Evolutionary conservation across 108 stramenopile genomes (phyloP).

Genomic region (Aureococcus anophagefferens): DNA sequence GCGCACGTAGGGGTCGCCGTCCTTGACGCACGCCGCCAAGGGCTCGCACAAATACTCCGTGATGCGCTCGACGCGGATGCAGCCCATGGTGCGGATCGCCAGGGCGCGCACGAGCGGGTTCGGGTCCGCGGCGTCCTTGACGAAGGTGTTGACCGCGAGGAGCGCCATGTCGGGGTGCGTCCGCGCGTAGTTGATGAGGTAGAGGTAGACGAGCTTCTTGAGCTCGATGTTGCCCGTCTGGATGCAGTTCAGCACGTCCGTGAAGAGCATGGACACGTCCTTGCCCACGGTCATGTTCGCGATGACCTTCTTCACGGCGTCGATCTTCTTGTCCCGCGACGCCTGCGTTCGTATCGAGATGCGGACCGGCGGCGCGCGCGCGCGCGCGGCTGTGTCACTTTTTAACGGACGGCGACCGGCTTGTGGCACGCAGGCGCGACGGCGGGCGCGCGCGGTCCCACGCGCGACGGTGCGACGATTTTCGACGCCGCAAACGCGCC

Average conservation of each 20-base stretch:
- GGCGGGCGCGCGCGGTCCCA: too few relatives aligned
- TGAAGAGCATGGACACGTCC: constrained; percentile 92
- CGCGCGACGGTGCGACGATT: too few relatives aligned
- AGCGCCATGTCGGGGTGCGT: constrained; percentile 93
- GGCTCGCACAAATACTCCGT: constrained; percentile 98
- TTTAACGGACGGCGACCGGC: too few relatives aligned
- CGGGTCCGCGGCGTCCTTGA: constrained; percentile 91
- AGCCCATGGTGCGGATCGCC: constrained; percentile 99
- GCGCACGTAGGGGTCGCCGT: constrained; percentile 95
- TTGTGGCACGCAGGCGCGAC: too few relatives aligned
- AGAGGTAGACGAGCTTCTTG: constrained; percentile 97
- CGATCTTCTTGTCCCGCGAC: constrained; percentile 81
- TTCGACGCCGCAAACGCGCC: too few relatives aligned
- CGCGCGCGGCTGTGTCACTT: too few relatives aligned
- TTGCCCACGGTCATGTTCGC: constrained; percentile 99
- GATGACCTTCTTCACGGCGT: constrained; percentile 99
- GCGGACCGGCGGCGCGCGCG: not conserved
- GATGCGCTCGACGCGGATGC: constrained; percentile 97
- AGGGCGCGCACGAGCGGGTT: constrained; percentile 98
- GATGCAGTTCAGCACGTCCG: constrained; percentile 97
- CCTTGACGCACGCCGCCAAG: constrained; percentile 72
- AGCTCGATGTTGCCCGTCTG: constrained; percentile 98
- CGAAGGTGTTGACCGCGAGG: constrained; percentile 98
- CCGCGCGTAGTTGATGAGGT: constrained; percentile 99
- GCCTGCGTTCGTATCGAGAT: too few relatives aligned